Evolutionary conservation across 208 protist species (phyloP).

Genomic region (Acanthamoeba divionensis): DNA sequence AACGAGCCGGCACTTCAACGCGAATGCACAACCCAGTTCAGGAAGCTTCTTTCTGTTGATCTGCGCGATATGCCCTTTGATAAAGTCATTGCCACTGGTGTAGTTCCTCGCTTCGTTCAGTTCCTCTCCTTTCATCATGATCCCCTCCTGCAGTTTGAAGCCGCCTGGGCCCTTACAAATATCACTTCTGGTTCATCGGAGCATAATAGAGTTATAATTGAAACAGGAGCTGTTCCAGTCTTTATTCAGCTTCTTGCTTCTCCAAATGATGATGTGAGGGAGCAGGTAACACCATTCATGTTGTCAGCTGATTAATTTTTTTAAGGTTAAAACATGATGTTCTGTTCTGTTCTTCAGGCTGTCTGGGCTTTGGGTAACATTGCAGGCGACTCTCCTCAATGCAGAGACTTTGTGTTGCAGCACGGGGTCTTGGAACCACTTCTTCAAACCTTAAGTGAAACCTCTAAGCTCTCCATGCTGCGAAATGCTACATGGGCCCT

Average conservation of each 20-base stretch:
- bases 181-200: slow-evolving; percentile 94
- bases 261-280: slow-evolving; percentile 90
- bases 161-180: slow-evolving; percentile 98
- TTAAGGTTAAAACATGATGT: no score
- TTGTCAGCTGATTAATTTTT: background rate
- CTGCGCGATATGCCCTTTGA: slow-evolving; percentile 94
- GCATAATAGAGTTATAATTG: slow-evolving; percentile 90
- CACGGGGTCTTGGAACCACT: slow-evolving; percentile 83
- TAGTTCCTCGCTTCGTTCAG: slow-evolving; percentile 91
- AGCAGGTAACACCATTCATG: slow-evolving; percentile 80
- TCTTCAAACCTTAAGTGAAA: slow-evolving; percentile 76
- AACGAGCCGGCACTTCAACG: slow-evolving; percentile 62
- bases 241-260: slow-evolving; percentile 93
- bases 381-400: slow-evolving; percentile 96
- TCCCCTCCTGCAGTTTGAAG: slow-evolving; percentile 94
- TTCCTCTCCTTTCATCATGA: slow-evolving; percentile 85
- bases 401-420: slow-evolving; percentile 85
- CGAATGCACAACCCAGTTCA: slow-evolving; percentile 70
- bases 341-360: slow-evolving; percentile 73
- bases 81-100: slow-evolving; percentile 88
- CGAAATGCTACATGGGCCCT: slow-evolving; percentile 65
- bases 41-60: slow-evolving; percentile 88
- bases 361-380: slow-evolving; percentile 99
- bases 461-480: slow-evolving; percentile 66
- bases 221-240: slow-evolving; percentile 91